phyloP scores from a whole-genome alignment of 129 eudicot genomes.

The Helianthus tuberosus region DNA sequence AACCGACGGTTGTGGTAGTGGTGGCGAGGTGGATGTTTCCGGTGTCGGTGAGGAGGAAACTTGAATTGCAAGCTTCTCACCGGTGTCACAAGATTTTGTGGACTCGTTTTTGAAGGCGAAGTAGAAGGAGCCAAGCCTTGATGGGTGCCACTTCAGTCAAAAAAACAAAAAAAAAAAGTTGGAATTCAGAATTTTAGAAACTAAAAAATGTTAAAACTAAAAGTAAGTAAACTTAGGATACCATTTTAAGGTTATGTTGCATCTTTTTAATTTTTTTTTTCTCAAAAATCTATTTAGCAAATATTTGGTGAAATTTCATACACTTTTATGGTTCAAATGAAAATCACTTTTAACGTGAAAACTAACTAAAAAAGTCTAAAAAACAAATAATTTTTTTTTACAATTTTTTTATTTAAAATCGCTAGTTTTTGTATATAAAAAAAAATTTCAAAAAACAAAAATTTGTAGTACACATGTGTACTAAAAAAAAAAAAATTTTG shows the following conservation, averaged over 20 bases:
- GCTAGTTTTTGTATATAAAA: no score
- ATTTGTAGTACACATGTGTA: no score
- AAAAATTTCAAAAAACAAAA: no score
- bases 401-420: no score
- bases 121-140: constrained; percentile 80
- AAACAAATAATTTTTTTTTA: no score
- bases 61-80: constrained; percentile 68
- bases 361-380: no score
- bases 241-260: not conserved
- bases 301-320: no score
- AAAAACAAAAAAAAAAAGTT: not conserved
- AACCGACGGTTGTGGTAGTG: constrained; percentile 39
- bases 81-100: constrained; percentile 53
- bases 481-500: no score
- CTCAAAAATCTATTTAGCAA: no score
- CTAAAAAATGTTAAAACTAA: not conserved
- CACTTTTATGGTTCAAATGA: no score
- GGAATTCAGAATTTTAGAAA: not conserved
- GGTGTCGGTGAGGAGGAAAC: constrained; percentile 55
- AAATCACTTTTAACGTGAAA: no score
- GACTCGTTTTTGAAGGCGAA: constrained; percentile 83
- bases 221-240: not conserved
- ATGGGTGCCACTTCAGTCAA: constrained; percentile 76
- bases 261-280: no score
- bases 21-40: constrained; percentile 35